Evolutionary conservation across 495 filamentous ascomycete genomes (phyloP), one percentile per base, ranked within the genome.

Genomic region (Talaromyces thailandensis): DNA sequence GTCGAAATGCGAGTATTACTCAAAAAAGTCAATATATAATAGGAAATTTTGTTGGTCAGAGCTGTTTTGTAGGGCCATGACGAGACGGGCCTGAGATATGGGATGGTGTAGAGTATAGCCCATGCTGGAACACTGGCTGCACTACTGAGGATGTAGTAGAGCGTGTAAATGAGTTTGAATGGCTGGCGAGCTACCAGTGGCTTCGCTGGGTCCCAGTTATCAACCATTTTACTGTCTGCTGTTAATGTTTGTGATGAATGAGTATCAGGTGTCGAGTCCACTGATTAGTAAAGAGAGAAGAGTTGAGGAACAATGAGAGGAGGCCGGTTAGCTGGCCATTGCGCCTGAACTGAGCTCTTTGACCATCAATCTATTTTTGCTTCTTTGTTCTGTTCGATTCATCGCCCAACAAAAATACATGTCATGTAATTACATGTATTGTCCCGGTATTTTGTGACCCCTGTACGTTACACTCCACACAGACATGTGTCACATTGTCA

Each of bases 151-250:
- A 40, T 26, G 6, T 25, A 62, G 26, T 31, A 56, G 14, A 62
- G 6, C 5, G 31, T 52, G 16, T 62, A 62, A 6, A 62, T 16
- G 12, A 35, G 14, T 16, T 56, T 62, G 8, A 51, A 21, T 23
- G 60, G 60, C 45, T 62, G 60, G 3, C 51, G 45, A 16, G 60
- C 60, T 37, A 56, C n/a, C 51, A 50, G 18, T 29, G 58, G 58
- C 21, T 61, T 61, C 6, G 29, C 37, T 21, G 58, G 48, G 18
- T 48, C 58, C 58, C 37, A 48, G 3, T 48, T 40, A 21, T 26
- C 25, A 18, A 24, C 14, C 48, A 48, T 61, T 52, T 14, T 55
- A 24, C 23, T 25, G 51, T 9, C 28, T 26, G 23, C 23, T 55
- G 21, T 7, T 55, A 28, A 29, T 55, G 24, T 55, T 23, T 21